Base-by-base conservation (phyloP, 805 yeast species). In the Sugiyamaella valdiviana region DNA sequence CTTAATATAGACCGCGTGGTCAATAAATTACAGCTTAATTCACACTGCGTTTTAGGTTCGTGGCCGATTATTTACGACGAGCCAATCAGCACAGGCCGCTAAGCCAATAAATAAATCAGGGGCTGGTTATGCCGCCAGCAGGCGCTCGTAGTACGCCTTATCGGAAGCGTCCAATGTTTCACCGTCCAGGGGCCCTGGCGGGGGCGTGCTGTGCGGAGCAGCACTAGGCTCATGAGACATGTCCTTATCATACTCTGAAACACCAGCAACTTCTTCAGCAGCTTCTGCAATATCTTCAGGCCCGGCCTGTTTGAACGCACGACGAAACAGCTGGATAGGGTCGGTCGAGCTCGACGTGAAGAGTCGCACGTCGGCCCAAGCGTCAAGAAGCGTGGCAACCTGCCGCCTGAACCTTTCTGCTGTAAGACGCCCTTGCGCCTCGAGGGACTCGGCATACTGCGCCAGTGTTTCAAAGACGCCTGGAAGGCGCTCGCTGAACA, bases 331-430 rank as follows among this genome's bases (percentile, higher is more conserved):
- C 3, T 26, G n/a, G 32, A 26, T n/a, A 26, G n/a, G n/a, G 7
- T 26, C 32, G 32, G 32, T n/a, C 14, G 32, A 12, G 32, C 32
- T 6, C 32, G 32, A 26, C 32, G 7, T 26, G 22, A 41, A 42
- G 39, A 39, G 17, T 3, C 17, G 43, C 6, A 19, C 15, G 15
- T 32, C 16, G 26, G 29, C 17, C 50, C 50, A 46, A 20, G 22
- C 37, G 12, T 4, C 16, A 6, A 46, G 43, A 2, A 46, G n/a
- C 16, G 36, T 24, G 14, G 26, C 45, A 15, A 46, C 23, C 38
- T 51, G 55, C 10, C 54, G 42, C 15, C 21, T 26, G 39, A 51
- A 51, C 6, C 47, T 15, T 12, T 50, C 54, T n/a, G 32, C 49
- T 10, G 53, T 32, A 10, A 51, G 19, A 26, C 50, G 46, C 32